Evolutionary conservation across 805 yeast species (phyloP).

Genomic region (Ogataea thermomethanolica): DNA sequence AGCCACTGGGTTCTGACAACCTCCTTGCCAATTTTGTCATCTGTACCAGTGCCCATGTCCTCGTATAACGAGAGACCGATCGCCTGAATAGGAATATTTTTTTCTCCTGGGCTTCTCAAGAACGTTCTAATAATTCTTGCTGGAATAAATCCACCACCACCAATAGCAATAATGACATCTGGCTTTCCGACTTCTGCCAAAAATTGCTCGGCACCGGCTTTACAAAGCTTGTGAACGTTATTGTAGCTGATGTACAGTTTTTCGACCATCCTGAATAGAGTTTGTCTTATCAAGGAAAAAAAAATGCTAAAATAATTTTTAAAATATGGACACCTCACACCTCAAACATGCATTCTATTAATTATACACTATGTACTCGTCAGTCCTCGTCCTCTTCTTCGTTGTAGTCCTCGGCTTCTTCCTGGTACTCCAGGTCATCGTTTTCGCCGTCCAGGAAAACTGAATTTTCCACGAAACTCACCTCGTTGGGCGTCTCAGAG

Average conservation of each 20-base stretch:
- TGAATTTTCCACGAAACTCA: conserved; percentile 21
- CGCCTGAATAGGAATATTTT: conserved; percentile 68
- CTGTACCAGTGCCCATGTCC: conserved; percentile 46
- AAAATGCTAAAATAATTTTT: neutral
- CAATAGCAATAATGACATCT: conserved; percentile 63
- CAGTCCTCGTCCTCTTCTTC: conserved; percentile 8
- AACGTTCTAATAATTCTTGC: conserved; percentile 66
- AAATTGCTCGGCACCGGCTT: conserved; percentile 38
- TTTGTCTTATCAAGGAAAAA: conserved; percentile 1
- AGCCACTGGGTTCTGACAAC: conserved; percentile 90
- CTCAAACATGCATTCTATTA: conserved; percentile 2
- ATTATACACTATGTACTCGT: neutral
- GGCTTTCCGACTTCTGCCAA: conserved; percentile 32
- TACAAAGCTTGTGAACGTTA: conserved; percentile 79
- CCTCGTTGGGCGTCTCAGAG: conserved; percentile 16
- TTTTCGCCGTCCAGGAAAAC: conserved; percentile 31
- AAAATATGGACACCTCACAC: neutral
- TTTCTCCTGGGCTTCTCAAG: conserved; percentile 53
- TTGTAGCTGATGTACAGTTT: conserved; percentile 71
- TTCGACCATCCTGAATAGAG: conserved; percentile 32
- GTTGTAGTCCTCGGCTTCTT: conserved; percentile 6
- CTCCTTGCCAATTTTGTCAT: conserved; percentile 62
- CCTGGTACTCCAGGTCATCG: conserved; percentile 18
- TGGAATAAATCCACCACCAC: conserved; percentile 74
- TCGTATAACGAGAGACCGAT: conserved; percentile 65